Percentiles rank a stretch among this genome's conserved stretches.
Evolutionary conservation across 2,329 filamentous ascomycete species (phyloP).

Genomic region (Thielaviopsis populi): DNA sequence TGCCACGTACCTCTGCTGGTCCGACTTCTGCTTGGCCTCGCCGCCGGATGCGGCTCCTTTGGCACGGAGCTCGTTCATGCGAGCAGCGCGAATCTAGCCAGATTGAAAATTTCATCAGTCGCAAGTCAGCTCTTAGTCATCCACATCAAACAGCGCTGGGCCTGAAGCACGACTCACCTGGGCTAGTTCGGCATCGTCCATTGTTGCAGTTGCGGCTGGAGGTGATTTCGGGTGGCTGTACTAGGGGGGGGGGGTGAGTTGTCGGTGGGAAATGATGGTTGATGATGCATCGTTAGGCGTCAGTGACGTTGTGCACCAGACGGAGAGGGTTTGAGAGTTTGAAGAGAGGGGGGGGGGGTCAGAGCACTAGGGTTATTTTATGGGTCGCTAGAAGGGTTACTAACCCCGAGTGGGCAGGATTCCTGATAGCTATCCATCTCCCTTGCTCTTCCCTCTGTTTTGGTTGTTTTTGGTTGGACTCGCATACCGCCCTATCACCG

Average conservation of each 20-base stretch:
- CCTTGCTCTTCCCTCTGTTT: background rate
- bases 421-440: no score
- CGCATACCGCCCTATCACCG: background rate
- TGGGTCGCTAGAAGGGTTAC: background rate
- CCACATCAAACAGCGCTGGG: background rate
- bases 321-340: no score
- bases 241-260: no score
- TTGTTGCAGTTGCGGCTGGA: slow-evolving; percentile 20
- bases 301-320: slow-evolving; percentile 11
- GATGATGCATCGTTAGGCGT: no score
- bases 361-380: background rate
- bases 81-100: slow-evolving; percentile 69
- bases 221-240: background rate
- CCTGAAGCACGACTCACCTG: slow-evolving; percentile 23
- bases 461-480: background rate
- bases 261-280: no score
- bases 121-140: background rate
- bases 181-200: slow-evolving; percentile 33
- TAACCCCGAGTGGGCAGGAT: background rate
- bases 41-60: slow-evolving; percentile 39
- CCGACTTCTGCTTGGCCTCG: slow-evolving; percentile 42
- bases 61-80: slow-evolving; percentile 83
- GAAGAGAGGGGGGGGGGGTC: background rate
- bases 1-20: slow-evolving; percentile 28
- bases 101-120: background rate